Conservation (phyloP, 805 yeast genomes). For the Saccharomycopsis fibuligera region DNA sequence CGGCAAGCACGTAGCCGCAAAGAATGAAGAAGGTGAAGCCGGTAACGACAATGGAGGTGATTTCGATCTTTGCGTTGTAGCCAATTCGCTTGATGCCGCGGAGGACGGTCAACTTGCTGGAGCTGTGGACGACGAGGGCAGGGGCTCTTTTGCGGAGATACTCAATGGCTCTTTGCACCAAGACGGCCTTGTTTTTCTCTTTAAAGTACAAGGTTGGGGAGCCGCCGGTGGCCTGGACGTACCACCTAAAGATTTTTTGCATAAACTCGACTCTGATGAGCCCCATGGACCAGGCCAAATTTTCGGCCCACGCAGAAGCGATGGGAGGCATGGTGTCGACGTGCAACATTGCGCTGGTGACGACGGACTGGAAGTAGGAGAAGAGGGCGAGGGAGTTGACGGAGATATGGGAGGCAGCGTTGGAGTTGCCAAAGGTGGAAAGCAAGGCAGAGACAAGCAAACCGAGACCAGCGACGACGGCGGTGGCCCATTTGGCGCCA, state of each 20-base stretch:
- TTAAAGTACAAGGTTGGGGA: slow-evolving; percentile 58
- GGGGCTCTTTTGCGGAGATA: slow-evolving; percentile 32
- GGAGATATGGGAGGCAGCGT: slow-evolving; percentile 82
- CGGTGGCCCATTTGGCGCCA: slow-evolving; percentile 90
- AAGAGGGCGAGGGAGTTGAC: slow-evolving; percentile 82
- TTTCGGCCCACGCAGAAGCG: slow-evolving; percentile 88
- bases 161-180: slow-evolving; percentile 58
- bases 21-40: slow-evolving; percentile 82
- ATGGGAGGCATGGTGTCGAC: slow-evolving; percentile 88
- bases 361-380: slow-evolving; percentile 83
- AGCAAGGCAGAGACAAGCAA: slow-evolving; percentile 73
- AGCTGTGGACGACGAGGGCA: slow-evolving; percentile 39
- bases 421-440: slow-evolving; percentile 79
- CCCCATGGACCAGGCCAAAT: slow-evolving; percentile 94
- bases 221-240: slow-evolving; percentile 85
- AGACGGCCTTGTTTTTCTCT: slow-evolving; percentile 39
- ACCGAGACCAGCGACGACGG: slow-evolving; percentile 85
- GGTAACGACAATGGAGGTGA: slow-evolving; percentile 75
- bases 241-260: slow-evolving; percentile 84
- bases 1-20: slow-evolving; percentile 67
- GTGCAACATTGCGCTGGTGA: slow-evolving; percentile 75
- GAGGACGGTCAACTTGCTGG: slow-evolving; percentile 54
- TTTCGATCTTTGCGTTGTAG: slow-evolving; percentile 69
- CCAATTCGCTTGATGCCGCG: slow-evolving; percentile 88
- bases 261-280: slow-evolving; percentile 69